A percentile compares a stretch with the other conserved stretches of the same genome.
phyloP scores from a whole-genome alignment of 805 yeast species.

The Lachancea sp. region DNA sequence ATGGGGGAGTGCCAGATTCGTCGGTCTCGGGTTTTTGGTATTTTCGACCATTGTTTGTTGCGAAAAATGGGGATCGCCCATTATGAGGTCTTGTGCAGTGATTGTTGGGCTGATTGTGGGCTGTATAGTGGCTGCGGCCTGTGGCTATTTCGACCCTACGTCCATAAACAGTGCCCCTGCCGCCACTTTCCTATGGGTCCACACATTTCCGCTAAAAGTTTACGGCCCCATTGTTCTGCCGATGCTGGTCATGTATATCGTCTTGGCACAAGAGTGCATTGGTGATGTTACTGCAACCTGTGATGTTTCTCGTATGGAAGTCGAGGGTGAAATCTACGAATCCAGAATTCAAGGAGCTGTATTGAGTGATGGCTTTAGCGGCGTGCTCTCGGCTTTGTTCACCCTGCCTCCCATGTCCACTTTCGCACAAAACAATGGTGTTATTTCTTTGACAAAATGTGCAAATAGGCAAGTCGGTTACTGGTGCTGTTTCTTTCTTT shows the following conservation, averaged over 20 bases:
- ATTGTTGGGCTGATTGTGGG: conserved; percentile 79
- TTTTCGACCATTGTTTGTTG: conserved; percentile 64
- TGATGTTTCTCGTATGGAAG: conserved; percentile 81
- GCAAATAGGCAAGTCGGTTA: conserved; percentile 78
- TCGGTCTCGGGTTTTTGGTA: conserved; percentile 84
- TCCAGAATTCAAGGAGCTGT: conserved; percentile 90
- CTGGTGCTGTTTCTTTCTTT: conserved; percentile 72
- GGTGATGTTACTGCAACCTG: conserved; percentile 94
- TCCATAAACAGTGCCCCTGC: conserved; percentile 67
- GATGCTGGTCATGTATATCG: conserved; percentile 73
- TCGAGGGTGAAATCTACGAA: conserved; percentile 76
- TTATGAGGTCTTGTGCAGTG: conserved; percentile 91
- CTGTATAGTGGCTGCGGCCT: conserved; percentile 87
- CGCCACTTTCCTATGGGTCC: conserved; percentile 81
- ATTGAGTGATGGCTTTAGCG: conserved; percentile 80
- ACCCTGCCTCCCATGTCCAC: conserved; percentile 88
- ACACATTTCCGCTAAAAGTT: conserved; percentile 67
- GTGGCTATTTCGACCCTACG: conserved; percentile 64
- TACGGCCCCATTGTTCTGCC: conserved; percentile 87
- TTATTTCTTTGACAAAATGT: conserved; percentile 84
- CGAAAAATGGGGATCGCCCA: conserved; percentile 89
- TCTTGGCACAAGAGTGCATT: conserved; percentile 85
- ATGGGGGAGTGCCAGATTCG: conserved; percentile 83
- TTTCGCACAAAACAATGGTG: conserved; percentile 95
- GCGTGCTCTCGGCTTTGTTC: conserved; percentile 67